These are phyloP conservation scores for Aspergillus panamensis DNA, from an alignment of 495 filamentous ascomycete species.

Conservation along the genomic window DNA sequence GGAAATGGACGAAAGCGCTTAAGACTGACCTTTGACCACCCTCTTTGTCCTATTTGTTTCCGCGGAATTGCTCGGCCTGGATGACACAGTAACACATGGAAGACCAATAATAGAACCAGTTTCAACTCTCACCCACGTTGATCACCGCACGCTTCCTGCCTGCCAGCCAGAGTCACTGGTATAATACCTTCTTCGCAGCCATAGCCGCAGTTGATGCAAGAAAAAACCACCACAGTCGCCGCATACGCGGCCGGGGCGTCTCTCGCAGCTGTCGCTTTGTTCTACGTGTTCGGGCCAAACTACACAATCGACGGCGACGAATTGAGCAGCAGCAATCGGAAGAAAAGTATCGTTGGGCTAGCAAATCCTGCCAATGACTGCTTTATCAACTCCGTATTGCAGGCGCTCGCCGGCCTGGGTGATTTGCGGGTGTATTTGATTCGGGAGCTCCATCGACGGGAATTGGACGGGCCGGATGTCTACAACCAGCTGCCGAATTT, in stretches of 20 bases:
- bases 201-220: conserved; percentile 61
- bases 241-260: conserved; percentile 95
- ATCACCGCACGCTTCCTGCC: background rate
- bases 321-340: conserved; percentile 59
- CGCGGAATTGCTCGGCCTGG: background rate
- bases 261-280: conserved; percentile 88
- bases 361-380: conserved; percentile 95
- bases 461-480: conserved; percentile 67
- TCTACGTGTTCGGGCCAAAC: conserved; percentile 96
- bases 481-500: conserved; percentile 57
- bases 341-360: conserved; percentile 87
- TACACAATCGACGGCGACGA: conserved; percentile 84
- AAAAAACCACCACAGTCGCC: conserved; percentile 79
- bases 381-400: conserved; percentile 97
- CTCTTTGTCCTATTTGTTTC: background rate
- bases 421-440: conserved; percentile 90
- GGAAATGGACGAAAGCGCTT: background rate
- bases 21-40: background rate
- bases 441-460: conserved; percentile 76
- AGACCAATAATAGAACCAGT: conserved; percentile 12
- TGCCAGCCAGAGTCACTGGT: background rate
- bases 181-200: background rate
- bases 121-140: background rate
- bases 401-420: conserved; percentile 90
- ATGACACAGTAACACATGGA: conserved; percentile 17